Percentiles rank a stretch among this genome's conserved stretches.
Conservation (phyloP, 1,284 basidiomycete species). For the Lentinus polychrous region DNA sequence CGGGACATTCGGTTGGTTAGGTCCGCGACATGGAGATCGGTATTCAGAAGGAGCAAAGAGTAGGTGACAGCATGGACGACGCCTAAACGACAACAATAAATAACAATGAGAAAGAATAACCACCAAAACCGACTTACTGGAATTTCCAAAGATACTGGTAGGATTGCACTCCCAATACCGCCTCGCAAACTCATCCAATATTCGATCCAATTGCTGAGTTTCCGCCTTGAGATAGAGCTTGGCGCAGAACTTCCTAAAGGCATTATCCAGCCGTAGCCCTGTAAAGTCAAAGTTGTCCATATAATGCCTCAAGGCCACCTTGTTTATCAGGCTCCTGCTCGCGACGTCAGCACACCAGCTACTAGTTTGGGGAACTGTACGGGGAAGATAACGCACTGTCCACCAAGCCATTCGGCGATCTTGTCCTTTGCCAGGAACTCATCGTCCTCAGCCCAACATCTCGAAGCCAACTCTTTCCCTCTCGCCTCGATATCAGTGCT, state of each 20-base stretch:
- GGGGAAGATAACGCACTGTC: constrained; percentile 60
- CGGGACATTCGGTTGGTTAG: constrained; percentile 86
- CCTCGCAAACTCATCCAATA: constrained; percentile 85
- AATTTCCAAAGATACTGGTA: constrained; percentile 68
- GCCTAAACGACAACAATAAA: constrained; percentile 34
- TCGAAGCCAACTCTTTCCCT: constrained; percentile 68
- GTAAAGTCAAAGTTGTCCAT: constrained; percentile 89
- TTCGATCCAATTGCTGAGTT: constrained; percentile 96
- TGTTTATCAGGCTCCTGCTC: constrained; percentile 68
- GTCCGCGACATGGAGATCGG: constrained; percentile 94
- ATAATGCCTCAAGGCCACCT: constrained; percentile 71
- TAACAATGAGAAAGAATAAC: constrained; percentile 3
- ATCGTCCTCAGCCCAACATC: constrained; percentile 87
- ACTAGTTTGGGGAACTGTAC: background rate
- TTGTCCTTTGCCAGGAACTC: constrained; percentile 82
- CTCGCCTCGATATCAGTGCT: constrained; percentile 57
- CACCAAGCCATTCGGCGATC: constrained; percentile 94
- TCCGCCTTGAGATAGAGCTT: constrained; percentile 94
- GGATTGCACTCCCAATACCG: constrained; percentile 93
- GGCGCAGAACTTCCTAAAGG: constrained; percentile 87
- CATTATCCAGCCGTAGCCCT: constrained; percentile 76
- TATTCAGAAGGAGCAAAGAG: constrained; percentile 92
- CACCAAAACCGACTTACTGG: constrained; percentile 48
- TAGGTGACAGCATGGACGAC: constrained; percentile 92
- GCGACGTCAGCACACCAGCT: constrained; percentile 11